Evolutionary conservation across 1,284 basidiomycete species (phyloP).

Genomic region (Sphaerobolus stellatus): DNA sequence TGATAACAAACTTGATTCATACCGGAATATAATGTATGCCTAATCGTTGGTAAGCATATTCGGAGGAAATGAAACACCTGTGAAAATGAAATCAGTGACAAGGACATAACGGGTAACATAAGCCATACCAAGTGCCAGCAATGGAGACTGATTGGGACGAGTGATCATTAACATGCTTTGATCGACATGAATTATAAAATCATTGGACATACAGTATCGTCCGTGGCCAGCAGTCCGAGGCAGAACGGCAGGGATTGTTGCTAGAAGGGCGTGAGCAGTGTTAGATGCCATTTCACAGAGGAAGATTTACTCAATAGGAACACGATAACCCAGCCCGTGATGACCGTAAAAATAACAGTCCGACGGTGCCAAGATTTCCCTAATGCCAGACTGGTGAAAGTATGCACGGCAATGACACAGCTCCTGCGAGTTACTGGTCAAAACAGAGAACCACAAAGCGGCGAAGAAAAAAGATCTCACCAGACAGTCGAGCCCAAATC

Average conservation of each 20-base stretch:
- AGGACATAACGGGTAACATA: not conserved
- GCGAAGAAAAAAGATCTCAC: not conserved
- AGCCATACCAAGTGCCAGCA: conserved; percentile 8
- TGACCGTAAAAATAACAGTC: conserved; percentile 38
- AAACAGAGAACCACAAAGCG: not conserved
- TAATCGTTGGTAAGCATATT: conserved; percentile 42
- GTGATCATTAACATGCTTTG: not conserved
- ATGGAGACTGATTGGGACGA: conserved; percentile 2
- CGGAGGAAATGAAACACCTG: conserved; percentile 56
- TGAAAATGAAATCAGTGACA: conserved; percentile 18
- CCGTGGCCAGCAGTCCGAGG: conserved; percentile 32
- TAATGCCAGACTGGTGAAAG: conserved; percentile 50
- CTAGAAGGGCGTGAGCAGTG: not conserved
- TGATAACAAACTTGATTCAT: conserved; percentile 45
- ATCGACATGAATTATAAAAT: not conserved
- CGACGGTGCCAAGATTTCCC: conserved; percentile 38
- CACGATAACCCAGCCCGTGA: conserved; percentile 46
- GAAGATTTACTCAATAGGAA: conserved; percentile 21
- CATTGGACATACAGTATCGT: conserved; percentile 37
- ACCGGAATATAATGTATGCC: conserved; percentile 30
- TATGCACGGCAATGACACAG: conserved; percentile 48
- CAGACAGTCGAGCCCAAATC: conserved; percentile 13
- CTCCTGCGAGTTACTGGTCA: conserved; percentile 1
- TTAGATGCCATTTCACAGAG: not conserved
- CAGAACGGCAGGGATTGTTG: conserved; percentile 15